These are phyloP conservation scores for Thymus mandschuricus DNA, from an alignment of 257 asterid species.

Conservation along the genomic window DNA sequence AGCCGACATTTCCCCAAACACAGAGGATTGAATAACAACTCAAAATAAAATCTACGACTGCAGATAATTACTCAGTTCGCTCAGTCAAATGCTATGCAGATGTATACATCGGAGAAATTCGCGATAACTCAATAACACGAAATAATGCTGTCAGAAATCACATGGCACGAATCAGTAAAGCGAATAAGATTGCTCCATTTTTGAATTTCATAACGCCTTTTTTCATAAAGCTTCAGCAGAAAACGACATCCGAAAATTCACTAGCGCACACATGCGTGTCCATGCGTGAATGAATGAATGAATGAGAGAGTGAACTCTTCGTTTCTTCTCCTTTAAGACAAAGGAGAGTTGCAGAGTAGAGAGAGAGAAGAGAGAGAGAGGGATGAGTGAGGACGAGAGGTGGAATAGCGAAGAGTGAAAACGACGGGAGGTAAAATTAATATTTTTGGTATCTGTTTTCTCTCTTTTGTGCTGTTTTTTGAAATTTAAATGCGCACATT, in stretches of 20 bases:
- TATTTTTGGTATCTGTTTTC: background rate
- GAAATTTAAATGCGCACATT: conserved; percentile 35
- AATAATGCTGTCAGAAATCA: conserved; percentile 75
- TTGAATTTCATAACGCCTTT: conserved; percentile 40
- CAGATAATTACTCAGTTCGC: conserved; percentile 15
- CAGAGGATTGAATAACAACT: conserved; percentile 7
- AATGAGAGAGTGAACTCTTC: conserved; percentile 26
- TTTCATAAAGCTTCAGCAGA: conserved; percentile 43
- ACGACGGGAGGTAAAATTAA: conserved; percentile 32
- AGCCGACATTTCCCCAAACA: conserved; percentile 64
- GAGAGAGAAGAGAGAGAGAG: conserved; percentile 41
- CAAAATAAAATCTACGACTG: conserved; percentile 21
- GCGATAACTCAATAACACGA: conserved; percentile 18
- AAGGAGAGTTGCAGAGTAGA: conserved; percentile 47
- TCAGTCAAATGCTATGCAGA: conserved; percentile 9
- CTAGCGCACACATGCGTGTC: conserved; percentile 33
- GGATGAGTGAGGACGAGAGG: conserved; percentile 42
- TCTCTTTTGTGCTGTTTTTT: conserved; percentile 27
- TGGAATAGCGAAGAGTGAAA: conserved; percentile 40
- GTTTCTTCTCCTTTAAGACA: conserved; percentile 64
- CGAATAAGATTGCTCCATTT: conserved; percentile 36
- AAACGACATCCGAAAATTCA: conserved; percentile 3
- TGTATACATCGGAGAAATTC: background rate
- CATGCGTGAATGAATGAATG: conserved; percentile 26
- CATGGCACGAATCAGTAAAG: conserved; percentile 62